Percentiles rank a stretch among this genome's conserved stretches.
phyloP scores from a whole-genome alignment of 352 stramenopile genomes.

The Halophytophthora polymorphica region DNA sequence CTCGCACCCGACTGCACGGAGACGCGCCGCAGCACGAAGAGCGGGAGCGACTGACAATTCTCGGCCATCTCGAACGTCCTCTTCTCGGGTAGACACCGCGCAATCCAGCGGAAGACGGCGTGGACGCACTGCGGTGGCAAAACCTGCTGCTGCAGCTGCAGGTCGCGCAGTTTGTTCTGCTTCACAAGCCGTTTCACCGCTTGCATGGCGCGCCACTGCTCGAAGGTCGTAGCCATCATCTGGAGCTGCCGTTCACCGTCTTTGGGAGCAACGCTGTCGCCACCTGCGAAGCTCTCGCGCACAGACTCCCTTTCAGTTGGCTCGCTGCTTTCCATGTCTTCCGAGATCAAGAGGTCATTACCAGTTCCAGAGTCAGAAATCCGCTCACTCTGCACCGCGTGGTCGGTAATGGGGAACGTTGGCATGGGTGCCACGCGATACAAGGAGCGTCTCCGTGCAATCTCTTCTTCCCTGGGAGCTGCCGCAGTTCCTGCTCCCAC shows the following conservation, averaged over 20 bases:
- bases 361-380: too few relatives aligned
- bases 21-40: constrained; percentile 31
- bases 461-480: too few relatives aligned
- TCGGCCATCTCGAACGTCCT: constrained; percentile 13
- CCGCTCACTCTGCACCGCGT: too few relatives aligned
- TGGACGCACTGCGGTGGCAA: constrained; percentile 30
- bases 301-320: background rate
- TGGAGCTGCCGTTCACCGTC: constrained; percentile 15
- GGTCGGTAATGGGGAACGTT: too few relatives aligned
- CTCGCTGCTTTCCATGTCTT: background rate
- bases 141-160: constrained; percentile 18
- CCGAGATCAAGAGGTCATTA: background rate
- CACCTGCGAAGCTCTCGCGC: background rate
- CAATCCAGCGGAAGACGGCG: constrained; percentile 52
- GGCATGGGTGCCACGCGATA: too few relatives aligned
- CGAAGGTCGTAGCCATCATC: constrained; percentile 35
- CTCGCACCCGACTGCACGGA: constrained; percentile 5
- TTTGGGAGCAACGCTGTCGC: background rate
- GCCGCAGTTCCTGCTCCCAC: background rate
- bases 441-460: too few relatives aligned
- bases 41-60: constrained; percentile 23
- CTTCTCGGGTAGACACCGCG: constrained; percentile 26
- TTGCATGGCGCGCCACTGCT: constrained; percentile 43
- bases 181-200: constrained; percentile 29
- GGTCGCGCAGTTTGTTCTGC: constrained; percentile 21